These are phyloP conservation scores for Angomonas ambiguus DNA, from an alignment of 208 protist genomes.

Conservation along the genomic window DNA sequence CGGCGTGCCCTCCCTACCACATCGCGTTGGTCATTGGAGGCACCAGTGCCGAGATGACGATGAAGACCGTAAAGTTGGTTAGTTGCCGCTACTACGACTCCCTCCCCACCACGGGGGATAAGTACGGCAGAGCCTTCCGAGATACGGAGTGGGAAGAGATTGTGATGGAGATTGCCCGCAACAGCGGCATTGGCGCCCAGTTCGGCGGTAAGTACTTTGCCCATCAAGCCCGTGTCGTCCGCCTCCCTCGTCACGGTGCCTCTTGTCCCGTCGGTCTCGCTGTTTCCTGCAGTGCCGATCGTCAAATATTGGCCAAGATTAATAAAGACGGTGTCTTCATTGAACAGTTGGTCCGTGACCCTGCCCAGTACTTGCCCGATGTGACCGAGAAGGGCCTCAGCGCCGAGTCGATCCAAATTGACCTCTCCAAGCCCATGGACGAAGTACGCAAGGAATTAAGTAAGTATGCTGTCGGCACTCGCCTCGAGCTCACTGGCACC, in stretches of 20 bases:
- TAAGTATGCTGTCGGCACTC: slow-evolving; percentile 84
- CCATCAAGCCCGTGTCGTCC: slow-evolving; percentile 94
- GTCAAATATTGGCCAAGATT: slow-evolving; percentile 95
- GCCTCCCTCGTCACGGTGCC: slow-evolving; percentile 88
- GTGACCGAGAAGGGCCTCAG: slow-evolving; percentile 33
- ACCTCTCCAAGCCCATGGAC: slow-evolving; percentile 89
- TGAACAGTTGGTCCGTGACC: slow-evolving; percentile 92
- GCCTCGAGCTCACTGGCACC: slow-evolving; percentile 92
- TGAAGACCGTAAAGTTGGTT: slow-evolving; percentile 97
- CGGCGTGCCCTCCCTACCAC: slow-evolving; percentile 98
- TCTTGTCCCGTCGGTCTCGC: slow-evolving; percentile 93
- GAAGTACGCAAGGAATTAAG: slow-evolving; percentile 77
- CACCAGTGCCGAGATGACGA: slow-evolving; percentile 95
- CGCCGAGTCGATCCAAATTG: slow-evolving; percentile 63
- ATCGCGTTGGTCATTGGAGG: slow-evolving; percentile 96
- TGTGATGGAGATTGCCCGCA: slow-evolving; percentile 83
- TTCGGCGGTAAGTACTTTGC: slow-evolving; percentile 97
- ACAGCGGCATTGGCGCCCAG: slow-evolving; percentile 93
- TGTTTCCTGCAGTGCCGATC: slow-evolving; percentile 96
- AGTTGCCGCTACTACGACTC: slow-evolving; percentile 94
- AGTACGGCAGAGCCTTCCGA: slow-evolving; percentile 92
- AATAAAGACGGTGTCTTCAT: slow-evolving; percentile 92
- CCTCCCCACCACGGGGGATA: slow-evolving; percentile 92
- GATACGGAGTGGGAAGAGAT: slow-evolving; percentile 94
- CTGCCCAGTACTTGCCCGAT: slow-evolving; percentile 91